phyloP scores from a whole-genome alignment of 371 early-diverging fungal species.

The Mucor saturninus region DNA sequence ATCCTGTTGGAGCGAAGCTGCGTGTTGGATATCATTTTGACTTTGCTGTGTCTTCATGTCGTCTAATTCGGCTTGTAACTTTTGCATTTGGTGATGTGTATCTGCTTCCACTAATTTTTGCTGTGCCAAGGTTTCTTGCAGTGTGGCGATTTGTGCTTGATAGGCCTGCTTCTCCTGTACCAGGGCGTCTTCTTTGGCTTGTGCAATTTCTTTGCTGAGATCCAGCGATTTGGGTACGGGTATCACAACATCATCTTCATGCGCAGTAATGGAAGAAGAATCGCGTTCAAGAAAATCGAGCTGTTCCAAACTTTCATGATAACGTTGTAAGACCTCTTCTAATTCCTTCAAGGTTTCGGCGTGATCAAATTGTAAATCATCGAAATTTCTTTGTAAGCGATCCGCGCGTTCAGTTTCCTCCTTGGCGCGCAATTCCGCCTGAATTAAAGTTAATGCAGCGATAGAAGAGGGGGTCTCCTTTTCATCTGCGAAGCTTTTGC shows the following conservation, averaged over 20 bases:
- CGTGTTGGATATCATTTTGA: not conserved
- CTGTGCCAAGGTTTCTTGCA: slow-evolving; percentile 17
- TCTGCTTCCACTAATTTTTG: not conserved
- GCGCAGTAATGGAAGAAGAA: slow-evolving; percentile 6
- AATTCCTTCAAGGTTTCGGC: slow-evolving; percentile 29
- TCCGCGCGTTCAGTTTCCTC: slow-evolving; percentile 25
- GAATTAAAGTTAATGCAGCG: slow-evolving; percentile 25
- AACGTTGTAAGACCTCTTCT: slow-evolving; percentile 29
- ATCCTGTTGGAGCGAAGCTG: not conserved
- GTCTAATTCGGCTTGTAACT: slow-evolving; percentile 14
- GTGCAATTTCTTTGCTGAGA: slow-evolving; percentile 44
- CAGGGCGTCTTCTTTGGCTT: slow-evolving; percentile 38
- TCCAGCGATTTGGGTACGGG: slow-evolving; percentile 1
- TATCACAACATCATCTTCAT: slow-evolving; percentile 1
- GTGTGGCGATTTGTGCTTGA: slow-evolving; percentile 18
- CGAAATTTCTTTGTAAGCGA: slow-evolving; percentile 17
- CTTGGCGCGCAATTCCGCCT: slow-evolving; percentile 15
- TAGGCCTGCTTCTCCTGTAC: slow-evolving; percentile 16
- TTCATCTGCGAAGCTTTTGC: slow-evolving; percentile 41
- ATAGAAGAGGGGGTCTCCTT: slow-evolving; percentile 34
- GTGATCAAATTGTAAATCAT: slow-evolving; percentile 24
- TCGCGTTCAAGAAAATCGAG: slow-evolving; percentile 23
- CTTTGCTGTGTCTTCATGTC: slow-evolving; percentile 3
- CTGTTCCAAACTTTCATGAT: slow-evolving; percentile 29
- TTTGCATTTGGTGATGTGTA: not conserved